A percentile compares a stretch with the other conserved stretches of the same genome.
phyloP scores from a whole-genome alignment of 805 yeast genomes.

The Candida maesae region DNA sequence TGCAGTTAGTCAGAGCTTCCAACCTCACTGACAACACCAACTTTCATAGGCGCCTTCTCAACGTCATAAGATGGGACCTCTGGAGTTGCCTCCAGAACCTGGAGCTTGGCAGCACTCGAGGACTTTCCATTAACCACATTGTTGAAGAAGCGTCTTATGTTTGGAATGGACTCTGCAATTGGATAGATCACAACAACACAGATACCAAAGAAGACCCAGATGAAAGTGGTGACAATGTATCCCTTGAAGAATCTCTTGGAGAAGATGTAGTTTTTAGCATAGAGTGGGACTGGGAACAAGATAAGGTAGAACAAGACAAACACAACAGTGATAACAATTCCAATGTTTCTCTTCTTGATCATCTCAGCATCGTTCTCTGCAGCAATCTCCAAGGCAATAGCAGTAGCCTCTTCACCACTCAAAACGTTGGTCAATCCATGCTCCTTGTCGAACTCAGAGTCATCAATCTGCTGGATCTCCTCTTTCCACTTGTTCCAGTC shows the following conservation, averaged over 20 bases:
- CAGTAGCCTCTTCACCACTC: background rate
- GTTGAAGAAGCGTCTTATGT: background rate
- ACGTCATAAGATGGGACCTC: background rate
- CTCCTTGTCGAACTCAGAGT: background rate
- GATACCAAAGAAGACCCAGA: background rate
- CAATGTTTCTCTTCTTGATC: background rate
- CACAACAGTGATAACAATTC: background rate
- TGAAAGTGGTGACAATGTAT: background rate
- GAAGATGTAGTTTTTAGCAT: background rate
- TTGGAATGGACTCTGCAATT: background rate
- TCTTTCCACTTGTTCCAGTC: background rate
- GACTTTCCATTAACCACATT: background rate
- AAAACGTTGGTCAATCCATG: background rate
- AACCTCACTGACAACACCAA: background rate
- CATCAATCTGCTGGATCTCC: background rate
- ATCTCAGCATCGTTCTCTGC: background rate
- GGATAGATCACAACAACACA: background rate
- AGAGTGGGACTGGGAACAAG: background rate
- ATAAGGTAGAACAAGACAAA: conserved; percentile 1
- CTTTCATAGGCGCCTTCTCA: background rate
- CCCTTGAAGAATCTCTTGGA: background rate
- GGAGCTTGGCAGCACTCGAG: background rate
- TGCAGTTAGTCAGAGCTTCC: too few species aligned
- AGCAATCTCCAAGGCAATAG: background rate
- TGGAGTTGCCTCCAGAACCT: background rate